phyloP scores from a whole-genome alignment of 2,329 filamentous ascomycete genomes.

The Talaromyces sp. region DNA sequence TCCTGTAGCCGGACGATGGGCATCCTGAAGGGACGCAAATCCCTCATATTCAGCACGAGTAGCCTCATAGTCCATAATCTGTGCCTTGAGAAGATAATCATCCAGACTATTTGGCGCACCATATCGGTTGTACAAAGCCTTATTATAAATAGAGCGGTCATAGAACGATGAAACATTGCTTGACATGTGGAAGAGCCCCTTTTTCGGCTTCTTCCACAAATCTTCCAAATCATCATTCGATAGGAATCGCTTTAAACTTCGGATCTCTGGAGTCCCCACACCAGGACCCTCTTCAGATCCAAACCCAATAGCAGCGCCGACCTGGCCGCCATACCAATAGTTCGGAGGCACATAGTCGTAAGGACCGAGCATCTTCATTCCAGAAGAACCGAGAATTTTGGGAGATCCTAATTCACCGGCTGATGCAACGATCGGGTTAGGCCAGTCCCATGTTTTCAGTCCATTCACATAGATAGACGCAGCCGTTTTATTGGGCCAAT shows the following conservation, averaged over 20 bases:
- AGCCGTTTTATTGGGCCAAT: slow-evolving; percentile 56
- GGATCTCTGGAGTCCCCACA: slow-evolving; percentile 56
- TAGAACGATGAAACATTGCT: slow-evolving; percentile 52
- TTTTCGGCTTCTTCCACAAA: slow-evolving; percentile 52
- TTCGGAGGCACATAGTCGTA: slow-evolving; percentile 63
- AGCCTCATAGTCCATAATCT: slow-evolving; percentile 61
- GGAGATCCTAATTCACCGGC: slow-evolving; percentile 53
- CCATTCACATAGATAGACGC: slow-evolving; percentile 50
- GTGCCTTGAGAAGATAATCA: slow-evolving; percentile 56
- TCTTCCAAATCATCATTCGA: slow-evolving; percentile 46
- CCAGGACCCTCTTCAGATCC: slow-evolving; percentile 59
- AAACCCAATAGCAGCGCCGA: slow-evolving; percentile 58
- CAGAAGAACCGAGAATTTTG: slow-evolving; percentile 47
- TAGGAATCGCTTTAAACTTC: slow-evolving; percentile 51
- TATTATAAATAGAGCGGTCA: slow-evolving; percentile 54
- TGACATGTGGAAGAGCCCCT: slow-evolving; percentile 57
- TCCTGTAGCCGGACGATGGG: slow-evolving; percentile 51
- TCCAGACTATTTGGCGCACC: slow-evolving; percentile 48
- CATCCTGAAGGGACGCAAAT: slow-evolving; percentile 48
- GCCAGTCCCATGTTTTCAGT: slow-evolving; percentile 49
- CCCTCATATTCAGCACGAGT: slow-evolving; percentile 56
- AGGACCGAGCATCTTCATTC: slow-evolving; percentile 62
- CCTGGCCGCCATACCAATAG: slow-evolving; percentile 55
- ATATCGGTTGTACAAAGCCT: slow-evolving; percentile 48
- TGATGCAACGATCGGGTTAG: slow-evolving; percentile 53